Base-by-base conservation (phyloP, 495 filamentous ascomycete species). In the Aspergillus sclerotiicarbonarius region DNA sequence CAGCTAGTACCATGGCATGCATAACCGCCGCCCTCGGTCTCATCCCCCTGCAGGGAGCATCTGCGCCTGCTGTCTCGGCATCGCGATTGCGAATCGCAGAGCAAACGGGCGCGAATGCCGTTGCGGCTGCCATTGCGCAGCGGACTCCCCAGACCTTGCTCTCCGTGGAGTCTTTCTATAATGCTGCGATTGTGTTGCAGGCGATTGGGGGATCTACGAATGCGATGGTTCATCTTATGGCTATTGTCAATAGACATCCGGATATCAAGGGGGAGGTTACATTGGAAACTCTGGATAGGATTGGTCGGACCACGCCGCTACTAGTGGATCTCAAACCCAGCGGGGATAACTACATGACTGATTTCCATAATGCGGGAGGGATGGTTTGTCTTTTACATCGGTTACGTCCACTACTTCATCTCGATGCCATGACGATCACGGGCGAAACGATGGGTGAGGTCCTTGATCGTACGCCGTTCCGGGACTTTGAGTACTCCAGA, bases 191-290 rank as follows among this genome's bases (percentile, higher is more conserved):
- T 2, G 86, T 88, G 0, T 76, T 89, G 2, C 86, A 88, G 58
- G 86, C 86, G 18, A 86, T 88, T 43, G 86, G 86, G 19, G 86
- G 86, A 16, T 87, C 84, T 0, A 88, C 86, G 1, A 89, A 88
- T 70, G 85, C 83, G 5, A 76, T 89, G 6, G 81, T 88, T 0
- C 86, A 89, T 60, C 67, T 89, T 9, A 69, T 89, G 67, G 86
- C 86, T 18, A 87, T 87, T 55, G 70, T 74, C 19, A 84, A 84
- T 66, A 74, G 84, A 16, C 84, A 87, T 59, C 83, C 83, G 0
- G 57, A 61, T 3, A 57, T 87, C 6, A 73, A 79, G 13, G 83
- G 82, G 0, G 69, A 68, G 8, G 82, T 89, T 41, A 82, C 77
- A 3, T 64, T 87, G 0, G 63, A 77, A 8, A 85, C 79, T 0